These are phyloP conservation scores for Psilocybe cyanescens DNA, from an alignment of 768 basidiomycete genomes.

Conservation along the genomic window DNA sequence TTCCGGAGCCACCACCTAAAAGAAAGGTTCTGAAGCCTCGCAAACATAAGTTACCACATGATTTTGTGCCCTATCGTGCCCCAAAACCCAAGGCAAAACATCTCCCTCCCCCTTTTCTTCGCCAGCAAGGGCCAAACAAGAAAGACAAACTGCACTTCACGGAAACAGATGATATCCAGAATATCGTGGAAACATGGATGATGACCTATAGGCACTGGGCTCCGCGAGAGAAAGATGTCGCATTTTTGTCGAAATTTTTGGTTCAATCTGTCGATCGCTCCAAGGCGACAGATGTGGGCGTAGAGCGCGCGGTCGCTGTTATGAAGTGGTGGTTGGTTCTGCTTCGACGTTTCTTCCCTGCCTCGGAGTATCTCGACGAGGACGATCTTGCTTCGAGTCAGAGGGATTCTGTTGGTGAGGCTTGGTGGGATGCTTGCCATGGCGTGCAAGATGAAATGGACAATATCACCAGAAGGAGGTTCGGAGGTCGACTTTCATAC, in stretches of 20 bases:
- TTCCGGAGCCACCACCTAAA: slow-evolving; percentile 43
- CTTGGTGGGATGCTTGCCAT: slow-evolving; percentile 85
- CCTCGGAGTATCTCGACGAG: slow-evolving; percentile 50
- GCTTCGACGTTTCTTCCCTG: slow-evolving; percentile 64
- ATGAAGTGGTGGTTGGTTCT: slow-evolving; percentile 86
- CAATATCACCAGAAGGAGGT: slow-evolving; percentile 62
- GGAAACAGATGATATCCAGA: slow-evolving; percentile 74
- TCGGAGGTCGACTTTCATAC: slow-evolving; percentile 68
- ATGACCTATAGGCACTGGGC: slow-evolving; percentile 56
- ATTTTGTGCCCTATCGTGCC: slow-evolving; percentile 45
- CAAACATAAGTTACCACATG: slow-evolving; percentile 42
- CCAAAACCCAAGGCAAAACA: slow-evolving; percentile 63
- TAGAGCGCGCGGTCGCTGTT: slow-evolving; percentile 71
- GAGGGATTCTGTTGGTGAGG: slow-evolving; percentile 54
- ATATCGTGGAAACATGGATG: slow-evolving; percentile 79
- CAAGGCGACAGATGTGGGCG: slow-evolving; percentile 56
- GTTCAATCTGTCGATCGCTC: slow-evolving; percentile 65
- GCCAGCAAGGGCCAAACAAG: slow-evolving; percentile 59
- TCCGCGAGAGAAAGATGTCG: slow-evolving; percentile 78
- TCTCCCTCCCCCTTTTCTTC: slow-evolving; percentile 51
- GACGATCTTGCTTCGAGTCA: slow-evolving; percentile 36
- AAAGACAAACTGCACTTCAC: slow-evolving; percentile 61
- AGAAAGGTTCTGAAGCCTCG: slow-evolving; percentile 60
- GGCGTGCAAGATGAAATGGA: slow-evolving; percentile 73
- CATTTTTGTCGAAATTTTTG: slow-evolving; percentile 75